These are phyloP conservation scores for Xanthoconium purpureum DNA, from an alignment of 768 basidiomycete species.

Conservation along the genomic window DNA sequence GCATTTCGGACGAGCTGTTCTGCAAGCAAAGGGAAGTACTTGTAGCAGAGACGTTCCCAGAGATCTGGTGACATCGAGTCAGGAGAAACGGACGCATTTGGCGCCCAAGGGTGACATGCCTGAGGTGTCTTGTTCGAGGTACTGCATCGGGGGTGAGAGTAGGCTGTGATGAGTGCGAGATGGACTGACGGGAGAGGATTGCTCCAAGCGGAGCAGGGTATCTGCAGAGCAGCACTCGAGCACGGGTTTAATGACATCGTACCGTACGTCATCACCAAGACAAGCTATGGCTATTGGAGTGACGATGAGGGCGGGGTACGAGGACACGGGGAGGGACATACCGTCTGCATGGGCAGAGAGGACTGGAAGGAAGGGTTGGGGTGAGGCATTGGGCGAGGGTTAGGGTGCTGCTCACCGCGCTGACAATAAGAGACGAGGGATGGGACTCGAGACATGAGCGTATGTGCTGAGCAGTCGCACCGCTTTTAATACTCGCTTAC, in stretches of 20 bases:
- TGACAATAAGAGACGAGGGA: constrained; percentile 70
- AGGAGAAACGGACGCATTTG: constrained; percentile 1
- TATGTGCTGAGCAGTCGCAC: background rate
- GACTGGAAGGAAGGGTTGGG: constrained; percentile 37
- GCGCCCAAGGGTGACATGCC: constrained; percentile 35
- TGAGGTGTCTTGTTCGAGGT: constrained; percentile 52
- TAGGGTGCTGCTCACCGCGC: constrained; percentile 48
- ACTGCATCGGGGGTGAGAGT: constrained; percentile 36
- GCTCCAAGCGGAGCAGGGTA: constrained; percentile 65
- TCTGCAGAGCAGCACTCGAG: constrained; percentile 71
- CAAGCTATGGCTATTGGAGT: constrained; percentile 52
- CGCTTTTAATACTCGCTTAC: constrained; percentile 14
- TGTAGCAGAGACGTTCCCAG: constrained; percentile 64
- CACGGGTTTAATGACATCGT: constrained; percentile 67
- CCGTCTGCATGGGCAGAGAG: constrained; percentile 60
- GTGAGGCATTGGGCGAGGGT: constrained; percentile 10
- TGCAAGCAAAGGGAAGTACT: constrained; percentile 52
- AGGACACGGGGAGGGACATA: constrained; percentile 32
- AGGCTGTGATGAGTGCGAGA: constrained; percentile 3
- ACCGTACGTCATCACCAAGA: constrained; percentile 59
- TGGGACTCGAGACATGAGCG: constrained; percentile 44
- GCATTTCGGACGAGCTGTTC: constrained; percentile 44
- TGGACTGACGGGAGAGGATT: constrained; percentile 60
- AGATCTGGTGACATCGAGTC: constrained; percentile 44
- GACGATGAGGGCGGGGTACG: constrained; percentile 1